Evolutionary conservation across 225 moss, liverwort and hornwort species (phyloP), one percentile per base, ranked within the genome.

Genomic region (Neckera pumila): DNA sequence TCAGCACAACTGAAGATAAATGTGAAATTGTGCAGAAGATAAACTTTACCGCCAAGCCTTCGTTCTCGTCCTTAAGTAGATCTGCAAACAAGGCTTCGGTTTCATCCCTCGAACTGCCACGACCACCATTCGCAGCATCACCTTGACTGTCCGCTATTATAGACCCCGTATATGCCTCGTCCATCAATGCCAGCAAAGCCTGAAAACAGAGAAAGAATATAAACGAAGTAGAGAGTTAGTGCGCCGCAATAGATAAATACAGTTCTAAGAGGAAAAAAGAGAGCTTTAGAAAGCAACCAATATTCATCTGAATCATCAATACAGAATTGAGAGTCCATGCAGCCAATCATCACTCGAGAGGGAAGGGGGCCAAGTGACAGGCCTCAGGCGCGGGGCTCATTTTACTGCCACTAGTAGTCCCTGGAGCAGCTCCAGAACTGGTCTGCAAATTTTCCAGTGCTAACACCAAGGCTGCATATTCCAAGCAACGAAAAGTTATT

Each of bases 151-250:
- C 97, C 78, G 96, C 96, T 88, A 95, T 97, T 53, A 93, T 86
- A 57, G 95, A 94, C 6, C 97, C 98, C 71, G 97, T 97, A 65
- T 99, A 99, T 49, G 96, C 97, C 88, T 96, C 96, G 80, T 99
- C 98, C 98, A 99, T 99, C 81, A 99, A 90, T 33, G 94, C 96
- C 84, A 99, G 88, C 86, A 99, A 91, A 40, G 93, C 97, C 98
- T 98, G 94, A 78, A 90, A 89, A 80, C 85, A 91, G 20, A 84
- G 81, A 49, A 82, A 17, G 11, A 13, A 23, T 22, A 25, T 3
- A 71, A 89, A 74, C 75, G 33, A 79, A 87, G 62, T 23, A 25
- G 53, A 63, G 45, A 36, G 26, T 82, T 36, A 53, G 30, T 11
- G 28, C 51, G 26, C 60, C 60, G 43, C 30, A 0, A 19, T 1